Evolutionary conservation across 2,329 filamentous ascomycete species (phyloP), one percentile per base, ranked within the genome.

Genomic region (Colletotrichum incanum): DNA sequence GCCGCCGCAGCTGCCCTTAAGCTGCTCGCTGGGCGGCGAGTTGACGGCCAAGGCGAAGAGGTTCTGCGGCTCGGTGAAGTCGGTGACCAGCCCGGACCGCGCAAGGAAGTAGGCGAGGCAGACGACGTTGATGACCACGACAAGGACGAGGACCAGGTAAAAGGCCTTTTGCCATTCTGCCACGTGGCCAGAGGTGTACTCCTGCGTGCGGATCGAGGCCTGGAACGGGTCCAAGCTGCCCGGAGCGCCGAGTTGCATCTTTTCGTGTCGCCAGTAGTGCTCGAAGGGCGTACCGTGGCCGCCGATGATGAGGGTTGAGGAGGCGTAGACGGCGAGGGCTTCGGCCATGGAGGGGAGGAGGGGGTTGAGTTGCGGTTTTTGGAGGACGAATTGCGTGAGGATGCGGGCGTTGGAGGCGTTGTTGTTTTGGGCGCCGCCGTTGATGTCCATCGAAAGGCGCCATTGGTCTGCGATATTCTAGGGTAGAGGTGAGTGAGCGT

Each of bases 11-110:
- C 79, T 80, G 0, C 83, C 83, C 41, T 80, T 77, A 55, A 85
- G 74, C 23, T 79, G 79, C 5, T 71, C 67, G 49, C 80, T 83
- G 3, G 83, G 82, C 1, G 84, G 82, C 64, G 82, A 83, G 77
- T 94, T 94, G 64, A 95, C 85, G 2, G 93, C 92, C 0, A 95
- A 81, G 0, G 90, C 85, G 76, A 95, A 95, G 2, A 95, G 82
- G 77, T 95, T 95, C 65, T 92, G 90, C 0, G 93, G 92, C 76
- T 96, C 93, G 0, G 91, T 93, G 77, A 93, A 95, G 82, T 96
- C 94, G 0, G 92, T 95, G 9, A 96, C 89, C 28, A 94, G 87
- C 0, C 89, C 89, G 0, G 84, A 83, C 7, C 83, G 78, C 74
- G 87, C 84, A 58, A 88, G 77, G 62, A 92, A 79, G 80, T 94